phyloP scores from a whole-genome alignment of 208 protist species.

The Acanthamoeba sp. region DNA sequence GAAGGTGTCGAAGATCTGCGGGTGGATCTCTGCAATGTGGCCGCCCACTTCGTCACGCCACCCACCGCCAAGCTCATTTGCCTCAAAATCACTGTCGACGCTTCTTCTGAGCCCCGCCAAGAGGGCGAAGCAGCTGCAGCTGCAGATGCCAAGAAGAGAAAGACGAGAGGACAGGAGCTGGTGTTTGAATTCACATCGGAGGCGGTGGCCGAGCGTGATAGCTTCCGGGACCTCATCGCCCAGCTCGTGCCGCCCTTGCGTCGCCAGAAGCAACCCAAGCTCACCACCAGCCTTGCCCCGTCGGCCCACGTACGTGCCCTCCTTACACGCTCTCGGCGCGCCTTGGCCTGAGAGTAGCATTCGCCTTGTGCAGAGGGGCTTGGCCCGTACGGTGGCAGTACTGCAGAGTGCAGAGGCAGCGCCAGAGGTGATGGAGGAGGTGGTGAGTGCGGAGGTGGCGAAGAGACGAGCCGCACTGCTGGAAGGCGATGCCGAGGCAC shows the following conservation, averaged over 20 bases:
- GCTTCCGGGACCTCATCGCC: not conserved
- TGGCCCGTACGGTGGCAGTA: no score
- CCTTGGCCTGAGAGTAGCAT: no score
- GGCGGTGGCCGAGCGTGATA: not conserved
- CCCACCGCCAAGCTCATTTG: not conserved
- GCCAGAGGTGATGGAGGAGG: not conserved
- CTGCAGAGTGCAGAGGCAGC: no score
- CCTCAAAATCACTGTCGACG: not conserved
- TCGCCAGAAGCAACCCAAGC: not conserved
- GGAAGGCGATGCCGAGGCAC: not conserved
- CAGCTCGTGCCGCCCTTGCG: not conserved
- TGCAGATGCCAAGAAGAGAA: not conserved
- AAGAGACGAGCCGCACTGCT: conserved; percentile 22
- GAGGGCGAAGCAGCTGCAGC: not conserved
- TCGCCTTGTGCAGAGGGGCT: no score
- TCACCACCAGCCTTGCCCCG: not conserved
- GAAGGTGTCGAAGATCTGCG: not conserved
- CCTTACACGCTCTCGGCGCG: not conserved
- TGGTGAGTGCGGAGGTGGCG: not conserved
- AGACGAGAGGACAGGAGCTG: not conserved
- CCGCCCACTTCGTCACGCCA: conserved; percentile 17
- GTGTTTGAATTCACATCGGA: not conserved
- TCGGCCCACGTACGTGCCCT: not conserved
- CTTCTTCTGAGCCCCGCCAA: not conserved
- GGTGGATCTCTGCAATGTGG: not conserved